phyloP scores from a whole-genome alignment of 805 yeast genomes.

The Metschnikowia gelsemii region DNA sequence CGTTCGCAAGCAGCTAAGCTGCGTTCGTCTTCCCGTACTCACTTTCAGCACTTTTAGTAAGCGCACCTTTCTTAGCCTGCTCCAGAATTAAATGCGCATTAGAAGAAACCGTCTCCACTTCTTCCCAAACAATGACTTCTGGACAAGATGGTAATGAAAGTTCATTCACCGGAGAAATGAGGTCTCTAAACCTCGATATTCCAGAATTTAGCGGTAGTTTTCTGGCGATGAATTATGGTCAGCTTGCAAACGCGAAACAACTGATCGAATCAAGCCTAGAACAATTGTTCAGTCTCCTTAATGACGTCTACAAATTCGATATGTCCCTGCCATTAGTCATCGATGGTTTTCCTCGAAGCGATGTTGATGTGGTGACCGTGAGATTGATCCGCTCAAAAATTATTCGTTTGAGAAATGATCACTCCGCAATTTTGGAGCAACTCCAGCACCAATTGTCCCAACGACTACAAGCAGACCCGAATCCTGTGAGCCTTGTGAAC shows the following conservation, averaged over 20 bases:
- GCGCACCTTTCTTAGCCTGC: too few relatives aligned
- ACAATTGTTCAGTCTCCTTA: slow-evolving; percentile 42
- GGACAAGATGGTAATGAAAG: slow-evolving; percentile 3
- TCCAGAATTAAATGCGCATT: background rate
- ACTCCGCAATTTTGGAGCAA: slow-evolving; percentile 45
- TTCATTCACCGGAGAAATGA: slow-evolving; percentile 18
- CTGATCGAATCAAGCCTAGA: slow-evolving; percentile 39
- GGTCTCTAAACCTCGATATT: slow-evolving; percentile 17
- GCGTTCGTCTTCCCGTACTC: too few relatives aligned
- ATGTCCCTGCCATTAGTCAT: slow-evolving; percentile 67
- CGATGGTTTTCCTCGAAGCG: slow-evolving; percentile 86
- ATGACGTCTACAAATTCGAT: slow-evolving; percentile 46
- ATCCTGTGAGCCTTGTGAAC: background rate
- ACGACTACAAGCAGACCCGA: slow-evolving; percentile 32
- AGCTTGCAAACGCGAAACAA: slow-evolving; percentile 20
- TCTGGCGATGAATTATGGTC: slow-evolving; percentile 10
- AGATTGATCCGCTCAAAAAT: slow-evolving; percentile 63
- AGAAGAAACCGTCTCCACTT: background rate
- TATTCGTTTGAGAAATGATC: slow-evolving; percentile 69
- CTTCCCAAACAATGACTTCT: slow-evolving; percentile 3
- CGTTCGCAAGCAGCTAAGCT: too few relatives aligned
- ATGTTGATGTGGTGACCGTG: slow-evolving; percentile 72
- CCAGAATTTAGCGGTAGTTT: slow-evolving; percentile 7
- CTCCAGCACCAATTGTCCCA: slow-evolving; percentile 48
- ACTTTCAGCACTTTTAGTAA: too few relatives aligned